Evolutionary conservation across 148 eudicot species (phyloP).

Genomic region (Rhododendron henanense): DNA sequence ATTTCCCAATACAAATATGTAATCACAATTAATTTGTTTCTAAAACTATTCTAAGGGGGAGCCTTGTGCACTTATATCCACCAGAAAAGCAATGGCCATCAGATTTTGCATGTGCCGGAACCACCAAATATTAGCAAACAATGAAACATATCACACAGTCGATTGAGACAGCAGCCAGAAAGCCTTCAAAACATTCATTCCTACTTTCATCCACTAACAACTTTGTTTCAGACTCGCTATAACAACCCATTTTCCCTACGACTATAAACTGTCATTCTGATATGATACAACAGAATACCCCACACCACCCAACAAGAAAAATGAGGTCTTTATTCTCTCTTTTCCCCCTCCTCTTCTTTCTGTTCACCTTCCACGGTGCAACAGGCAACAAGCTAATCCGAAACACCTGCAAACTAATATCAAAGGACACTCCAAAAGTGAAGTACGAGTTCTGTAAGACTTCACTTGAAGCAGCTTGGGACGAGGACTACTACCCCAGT

Average conservation of each 20-base stretch:
- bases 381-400: not conserved
- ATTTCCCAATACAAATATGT: not conserved
- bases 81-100: not conserved
- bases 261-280: not conserved
- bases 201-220: not conserved
- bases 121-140: not conserved
- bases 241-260: not conserved
- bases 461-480: not conserved
- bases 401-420: not conserved
- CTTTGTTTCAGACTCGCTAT: not conserved
- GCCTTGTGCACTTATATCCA: not conserved
- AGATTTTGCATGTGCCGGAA: not conserved
- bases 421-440: not conserved
- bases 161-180: not conserved
- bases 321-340: not conserved
- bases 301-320: not conserved
- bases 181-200: not conserved
- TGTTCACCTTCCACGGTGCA: not conserved
- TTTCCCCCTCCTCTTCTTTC: not conserved
- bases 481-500: not conserved
- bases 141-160: not conserved
- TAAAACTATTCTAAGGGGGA: not conserved
- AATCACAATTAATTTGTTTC: not conserved
- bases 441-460: not conserved
- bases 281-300: not conserved